phyloP scores from a whole-genome alignment of 1,139 yeast species.

The Pichia sp. region DNA sequence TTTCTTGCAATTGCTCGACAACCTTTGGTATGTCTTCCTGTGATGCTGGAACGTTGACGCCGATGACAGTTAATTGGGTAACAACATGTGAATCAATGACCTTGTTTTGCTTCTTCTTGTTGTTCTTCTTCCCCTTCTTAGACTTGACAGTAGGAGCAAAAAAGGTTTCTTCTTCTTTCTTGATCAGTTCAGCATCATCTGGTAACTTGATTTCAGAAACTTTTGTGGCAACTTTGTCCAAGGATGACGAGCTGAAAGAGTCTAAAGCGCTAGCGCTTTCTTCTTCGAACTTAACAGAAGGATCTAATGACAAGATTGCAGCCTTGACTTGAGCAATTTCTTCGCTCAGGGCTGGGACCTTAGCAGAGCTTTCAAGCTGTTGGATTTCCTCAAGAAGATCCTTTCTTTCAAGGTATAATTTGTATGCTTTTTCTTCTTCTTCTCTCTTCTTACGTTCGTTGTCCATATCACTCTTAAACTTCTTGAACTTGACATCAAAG shows the following conservation, averaged over 20 bases:
- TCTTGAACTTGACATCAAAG: slow-evolving; percentile 66
- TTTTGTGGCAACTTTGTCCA: slow-evolving; percentile 40
- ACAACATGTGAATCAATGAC: slow-evolving; percentile 73
- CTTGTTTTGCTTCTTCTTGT: slow-evolving; percentile 29
- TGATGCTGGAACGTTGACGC: slow-evolving; percentile 75
- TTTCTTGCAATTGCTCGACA: slow-evolving; percentile 65
- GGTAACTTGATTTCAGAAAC: slow-evolving; percentile 49
- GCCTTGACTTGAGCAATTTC: slow-evolving; percentile 26
- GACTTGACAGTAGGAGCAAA: slow-evolving; percentile 49
- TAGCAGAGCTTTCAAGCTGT: slow-evolving; percentile 56
- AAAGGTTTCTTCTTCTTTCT: slow-evolving; percentile 52
- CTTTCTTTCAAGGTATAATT: slow-evolving; percentile 31
- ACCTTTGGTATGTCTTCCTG: slow-evolving; percentile 69
- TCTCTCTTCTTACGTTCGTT: slow-evolving; percentile 69
- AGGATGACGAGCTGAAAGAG: slow-evolving; percentile 4
- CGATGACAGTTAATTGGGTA: slow-evolving; percentile 71
- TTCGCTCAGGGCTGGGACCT: slow-evolving; percentile 59
- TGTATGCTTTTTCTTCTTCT: slow-evolving; percentile 42
- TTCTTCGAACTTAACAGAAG: slow-evolving; percentile 12
- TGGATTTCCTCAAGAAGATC: slow-evolving; percentile 51
- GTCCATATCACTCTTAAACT: slow-evolving; percentile 65
- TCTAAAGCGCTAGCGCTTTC: slow-evolving; percentile 6
- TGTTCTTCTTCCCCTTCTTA: slow-evolving; percentile 30
- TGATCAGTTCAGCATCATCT: slow-evolving; percentile 59
- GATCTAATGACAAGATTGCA: slow-evolving; percentile 12